Conservation (phyloP, 176 grass and related monocot genomes). For the Oryza glaberrima region DNA sequence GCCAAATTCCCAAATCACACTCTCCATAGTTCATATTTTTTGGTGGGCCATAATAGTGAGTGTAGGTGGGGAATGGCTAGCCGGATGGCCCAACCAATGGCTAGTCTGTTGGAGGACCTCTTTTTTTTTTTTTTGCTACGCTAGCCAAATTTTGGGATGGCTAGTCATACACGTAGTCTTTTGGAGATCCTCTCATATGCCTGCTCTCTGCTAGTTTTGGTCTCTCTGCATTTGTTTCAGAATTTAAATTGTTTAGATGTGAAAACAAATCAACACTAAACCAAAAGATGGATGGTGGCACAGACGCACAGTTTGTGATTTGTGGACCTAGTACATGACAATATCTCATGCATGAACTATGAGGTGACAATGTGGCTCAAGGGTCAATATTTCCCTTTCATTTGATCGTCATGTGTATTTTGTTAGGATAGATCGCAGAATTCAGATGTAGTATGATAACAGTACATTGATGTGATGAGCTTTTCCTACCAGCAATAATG, state of each 20-base stretch:
- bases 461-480: constrained; percentile 3
- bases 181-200: too few species aligned
- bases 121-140: too few species aligned
- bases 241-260: neutral
- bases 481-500: constrained; percentile 15
- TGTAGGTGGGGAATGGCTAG: too few species aligned
- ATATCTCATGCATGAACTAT: neutral
- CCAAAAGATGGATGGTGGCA: neutral
- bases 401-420: neutral
- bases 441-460: neutral
- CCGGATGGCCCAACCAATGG: too few species aligned
- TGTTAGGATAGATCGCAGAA: neutral
- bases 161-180: too few species aligned
- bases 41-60: too few species aligned
- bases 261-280: neutral
- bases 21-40: too few species aligned
- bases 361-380: neutral
- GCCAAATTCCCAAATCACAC: too few species aligned
- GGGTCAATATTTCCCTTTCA: neutral
- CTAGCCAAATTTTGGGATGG: too few species aligned
- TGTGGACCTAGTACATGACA: neutral
- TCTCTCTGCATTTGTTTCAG: neutral
- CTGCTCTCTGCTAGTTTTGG: neutral
- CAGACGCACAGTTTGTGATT: neutral
- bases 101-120: too few species aligned